Evolutionary conservation across 2,329 filamentous ascomycete genomes (phyloP).

Genomic region (Penicillium sp.): DNA sequence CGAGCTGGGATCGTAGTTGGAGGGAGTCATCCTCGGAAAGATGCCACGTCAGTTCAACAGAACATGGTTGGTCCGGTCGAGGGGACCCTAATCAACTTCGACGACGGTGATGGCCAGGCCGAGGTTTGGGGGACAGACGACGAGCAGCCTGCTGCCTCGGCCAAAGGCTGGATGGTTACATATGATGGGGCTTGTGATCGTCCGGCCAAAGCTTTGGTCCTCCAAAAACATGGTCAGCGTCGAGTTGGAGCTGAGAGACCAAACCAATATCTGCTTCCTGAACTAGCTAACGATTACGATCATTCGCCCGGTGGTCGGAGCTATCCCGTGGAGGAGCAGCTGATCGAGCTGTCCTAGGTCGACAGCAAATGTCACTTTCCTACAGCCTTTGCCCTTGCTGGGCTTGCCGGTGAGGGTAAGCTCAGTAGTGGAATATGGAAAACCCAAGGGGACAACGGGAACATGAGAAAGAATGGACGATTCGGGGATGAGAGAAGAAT

Average conservation of each 20-base stretch:
- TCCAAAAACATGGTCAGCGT: background rate
- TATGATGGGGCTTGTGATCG: background rate
- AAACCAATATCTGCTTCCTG: background rate
- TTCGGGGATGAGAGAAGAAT: background rate
- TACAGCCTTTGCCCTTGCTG: background rate
- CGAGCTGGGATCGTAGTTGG: background rate
- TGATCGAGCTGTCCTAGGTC: background rate
- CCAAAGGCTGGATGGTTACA: background rate
- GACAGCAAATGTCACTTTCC: background rate
- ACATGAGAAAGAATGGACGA: background rate
- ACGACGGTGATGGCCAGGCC: background rate
- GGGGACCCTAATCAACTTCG: background rate
- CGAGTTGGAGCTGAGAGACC: background rate
- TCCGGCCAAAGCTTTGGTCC: background rate
- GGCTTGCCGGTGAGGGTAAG: background rate
- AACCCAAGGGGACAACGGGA: background rate
- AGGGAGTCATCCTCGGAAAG: background rate
- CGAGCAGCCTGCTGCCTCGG: background rate
- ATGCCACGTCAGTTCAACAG: background rate
- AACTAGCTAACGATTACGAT: background rate
- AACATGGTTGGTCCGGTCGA: background rate
- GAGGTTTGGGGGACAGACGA: background rate
- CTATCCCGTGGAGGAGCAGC: background rate
- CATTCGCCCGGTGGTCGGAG: background rate
- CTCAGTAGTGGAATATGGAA: background rate